Evolutionary conservation across 208 protist genomes (phyloP).

Genomic region (Acanthamoeba triangularis): DNA sequence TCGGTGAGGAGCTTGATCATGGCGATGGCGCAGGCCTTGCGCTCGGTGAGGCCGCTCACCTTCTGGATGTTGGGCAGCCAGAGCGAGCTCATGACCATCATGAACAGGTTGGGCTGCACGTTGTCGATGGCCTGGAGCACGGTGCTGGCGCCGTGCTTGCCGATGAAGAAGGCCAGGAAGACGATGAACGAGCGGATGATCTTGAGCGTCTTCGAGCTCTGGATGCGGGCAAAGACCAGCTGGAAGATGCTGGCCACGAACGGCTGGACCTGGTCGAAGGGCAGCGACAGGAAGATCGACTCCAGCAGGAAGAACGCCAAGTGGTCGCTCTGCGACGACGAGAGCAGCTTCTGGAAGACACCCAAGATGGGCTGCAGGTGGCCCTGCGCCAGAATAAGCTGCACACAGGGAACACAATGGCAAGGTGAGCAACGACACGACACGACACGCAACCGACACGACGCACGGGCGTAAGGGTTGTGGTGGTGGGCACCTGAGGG

Average conservation of each 20-base stretch:
- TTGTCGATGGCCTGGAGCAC: constrained; percentile 60
- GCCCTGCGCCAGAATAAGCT: constrained; percentile 28
- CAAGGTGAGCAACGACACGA: too few relatives aligned
- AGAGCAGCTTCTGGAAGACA: constrained; percentile 70
- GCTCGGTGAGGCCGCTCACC: constrained; percentile 66
- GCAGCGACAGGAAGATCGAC: constrained; percentile 43
- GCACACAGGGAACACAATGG: background rate
- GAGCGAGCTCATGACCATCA: constrained; percentile 64
- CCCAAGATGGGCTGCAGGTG: constrained; percentile 66
- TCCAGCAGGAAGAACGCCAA: constrained; percentile 63
- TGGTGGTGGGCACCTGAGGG: constrained; percentile 44
- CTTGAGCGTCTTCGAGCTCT: constrained; percentile 50
- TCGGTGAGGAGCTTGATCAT: constrained; percentile 77
- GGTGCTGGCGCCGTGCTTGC: constrained; percentile 69
- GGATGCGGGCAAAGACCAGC: constrained; percentile 50
- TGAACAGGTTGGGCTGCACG: constrained; percentile 56
- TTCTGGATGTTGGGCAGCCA: constrained; percentile 74
- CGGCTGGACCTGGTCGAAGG: constrained; percentile 63
- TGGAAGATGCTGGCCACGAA: constrained; percentile 41
- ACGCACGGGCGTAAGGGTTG: too few relatives aligned
- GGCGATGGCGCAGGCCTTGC: constrained; percentile 72
- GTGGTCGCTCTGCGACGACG: constrained; percentile 63
- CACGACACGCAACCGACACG: too few relatives aligned
- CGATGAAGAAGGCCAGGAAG: constrained; percentile 68
- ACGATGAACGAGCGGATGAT: constrained; percentile 72